These are phyloP conservation scores for Urochloa ruziziensis DNA, from an alignment of 176 grass and related monocot genomes.

Conservation along the genomic window DNA sequence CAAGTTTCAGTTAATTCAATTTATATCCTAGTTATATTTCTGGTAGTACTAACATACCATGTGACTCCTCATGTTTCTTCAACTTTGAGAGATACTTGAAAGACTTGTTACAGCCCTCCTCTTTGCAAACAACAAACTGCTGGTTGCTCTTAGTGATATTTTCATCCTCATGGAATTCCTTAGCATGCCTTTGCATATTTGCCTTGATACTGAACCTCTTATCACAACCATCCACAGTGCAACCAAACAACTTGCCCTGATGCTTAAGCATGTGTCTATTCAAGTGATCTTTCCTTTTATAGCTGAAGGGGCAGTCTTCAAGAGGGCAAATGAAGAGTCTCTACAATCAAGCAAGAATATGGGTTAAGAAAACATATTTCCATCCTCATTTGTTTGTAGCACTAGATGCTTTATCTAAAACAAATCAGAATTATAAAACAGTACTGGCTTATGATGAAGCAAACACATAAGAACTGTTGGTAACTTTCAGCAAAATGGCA, in stretches of 20 bases:
- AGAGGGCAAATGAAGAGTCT: constrained; percentile 51
- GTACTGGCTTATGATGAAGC: too few species aligned
- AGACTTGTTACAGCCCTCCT: constrained; percentile 61
- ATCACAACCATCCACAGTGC: constrained; percentile 43
- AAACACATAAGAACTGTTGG: not conserved
- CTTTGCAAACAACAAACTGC: constrained; percentile 53
- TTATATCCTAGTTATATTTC: not conserved
- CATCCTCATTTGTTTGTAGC: too few species aligned
- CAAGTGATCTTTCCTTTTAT: constrained; percentile 67
- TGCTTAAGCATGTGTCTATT: constrained; percentile 60
- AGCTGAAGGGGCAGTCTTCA: constrained; percentile 60
- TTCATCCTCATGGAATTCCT: constrained; percentile 45
- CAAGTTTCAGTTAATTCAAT: too few species aligned
- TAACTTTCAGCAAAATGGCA: too few species aligned
- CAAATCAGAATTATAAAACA: not conserved
- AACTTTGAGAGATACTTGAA: constrained; percentile 69
- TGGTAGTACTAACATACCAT: constrained; percentile 42
- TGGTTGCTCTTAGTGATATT: constrained; percentile 20
- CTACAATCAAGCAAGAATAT: constrained; percentile 33
- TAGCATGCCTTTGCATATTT: constrained; percentile 61
- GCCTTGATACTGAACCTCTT: constrained; percentile 58
- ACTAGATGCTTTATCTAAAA: not conserved
- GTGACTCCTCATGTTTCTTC: constrained; percentile 67
- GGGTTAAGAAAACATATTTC: too few species aligned
- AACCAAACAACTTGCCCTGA: constrained; percentile 61